These are phyloP conservation scores for Leccinum arenicola DNA, from an alignment of 768 basidiomycete genomes.

Conservation along the genomic window DNA sequence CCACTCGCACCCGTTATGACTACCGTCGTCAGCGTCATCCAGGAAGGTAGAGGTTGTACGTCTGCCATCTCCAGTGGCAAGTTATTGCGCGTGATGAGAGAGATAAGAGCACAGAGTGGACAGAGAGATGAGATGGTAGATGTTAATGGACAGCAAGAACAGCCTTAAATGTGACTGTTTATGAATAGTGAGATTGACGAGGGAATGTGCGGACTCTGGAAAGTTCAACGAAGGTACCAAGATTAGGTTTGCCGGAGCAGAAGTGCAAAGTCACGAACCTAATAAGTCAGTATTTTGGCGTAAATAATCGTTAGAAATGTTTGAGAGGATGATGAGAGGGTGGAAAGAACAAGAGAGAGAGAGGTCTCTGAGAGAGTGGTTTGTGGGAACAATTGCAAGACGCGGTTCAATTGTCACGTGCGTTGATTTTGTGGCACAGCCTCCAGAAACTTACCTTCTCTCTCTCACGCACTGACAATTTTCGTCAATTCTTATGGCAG, in stretches of 20 bases:
- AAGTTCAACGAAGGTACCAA: background rate
- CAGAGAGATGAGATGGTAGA: slow-evolving; percentile 3
- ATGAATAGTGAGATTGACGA: slow-evolving; percentile 11
- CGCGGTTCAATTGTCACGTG: slow-evolving; percentile 36
- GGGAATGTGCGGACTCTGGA: slow-evolving; percentile 27
- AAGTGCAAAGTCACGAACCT: slow-evolving; percentile 12
- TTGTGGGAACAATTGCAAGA: slow-evolving; percentile 19
- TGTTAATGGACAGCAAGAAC: slow-evolving; percentile 3
- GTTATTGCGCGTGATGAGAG: background rate
- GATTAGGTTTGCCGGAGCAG: background rate
- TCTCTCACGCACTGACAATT: no score
- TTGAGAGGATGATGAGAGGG: slow-evolving; percentile 11
- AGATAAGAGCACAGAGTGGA: slow-evolving; percentile 10
- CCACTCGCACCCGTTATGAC: slow-evolving; percentile 54
- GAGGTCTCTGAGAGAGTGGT: slow-evolving; percentile 9
- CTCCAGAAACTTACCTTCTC: background rate
- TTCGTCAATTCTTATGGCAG: no score
- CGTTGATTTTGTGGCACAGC: slow-evolving; percentile 23
- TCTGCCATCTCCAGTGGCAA: slow-evolving; percentile 31
- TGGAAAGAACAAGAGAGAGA: slow-evolving; percentile 2
- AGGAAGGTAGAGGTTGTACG: slow-evolving; percentile 68
- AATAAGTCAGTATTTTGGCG: slow-evolving; percentile 12
- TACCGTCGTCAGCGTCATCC: slow-evolving; percentile 59
- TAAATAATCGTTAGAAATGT: slow-evolving; percentile 15
- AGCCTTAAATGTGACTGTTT: slow-evolving; percentile 3